Base-by-base conservation (phyloP, 257 asterid genomes). In the Anisodus acutangulus region DNA sequence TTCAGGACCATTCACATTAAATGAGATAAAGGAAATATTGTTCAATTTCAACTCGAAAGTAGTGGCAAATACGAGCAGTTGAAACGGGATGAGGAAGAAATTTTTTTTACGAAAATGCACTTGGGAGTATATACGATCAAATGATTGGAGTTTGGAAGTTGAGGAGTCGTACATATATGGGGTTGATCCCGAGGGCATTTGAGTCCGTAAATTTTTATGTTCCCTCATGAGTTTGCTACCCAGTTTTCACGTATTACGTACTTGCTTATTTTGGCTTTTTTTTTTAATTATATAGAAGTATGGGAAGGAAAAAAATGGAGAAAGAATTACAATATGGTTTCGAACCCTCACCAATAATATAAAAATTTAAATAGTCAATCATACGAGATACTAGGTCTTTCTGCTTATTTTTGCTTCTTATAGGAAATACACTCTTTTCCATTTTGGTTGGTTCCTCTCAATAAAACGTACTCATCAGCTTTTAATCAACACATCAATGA, bases 101-200 rank as follows among this genome's bases (percentile, higher is more conserved):
- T 37, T n/a, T n/a, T n/a, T n/a, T n/a, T n/a, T n/a, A 74, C 90
- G 60, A 66, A 69, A 85, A 78, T 89, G 87, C 88, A 89, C 87
- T 84, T 79, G 86, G 74, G 19, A 83, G 74, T 72, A 19, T 76
- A n/a, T 80, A 78, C 80, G 83, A 58, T 79, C 81, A 84, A 83
- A 91, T 91, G 87, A 91, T 89, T 90, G 90, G 72, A 41, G 45
- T 51, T 19, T 86, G 8, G 62, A 74, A 74, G 37, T 26, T 78
- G 64, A 53, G 62, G 19, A 53, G 76, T 63, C 72, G 95, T 89
- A 91, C 93, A 31, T 31, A 31, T 31, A 17, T 62, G 26, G 41
- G 83, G 84, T 71, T 45, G 92, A 95, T 95, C 98, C 98, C 98
- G 92, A 94, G 93, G 98, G 93, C 93, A 88, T 89, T 89, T 84